Conservation (phyloP, 805 yeast species). For the Clavispora santaluciae region DNA sequence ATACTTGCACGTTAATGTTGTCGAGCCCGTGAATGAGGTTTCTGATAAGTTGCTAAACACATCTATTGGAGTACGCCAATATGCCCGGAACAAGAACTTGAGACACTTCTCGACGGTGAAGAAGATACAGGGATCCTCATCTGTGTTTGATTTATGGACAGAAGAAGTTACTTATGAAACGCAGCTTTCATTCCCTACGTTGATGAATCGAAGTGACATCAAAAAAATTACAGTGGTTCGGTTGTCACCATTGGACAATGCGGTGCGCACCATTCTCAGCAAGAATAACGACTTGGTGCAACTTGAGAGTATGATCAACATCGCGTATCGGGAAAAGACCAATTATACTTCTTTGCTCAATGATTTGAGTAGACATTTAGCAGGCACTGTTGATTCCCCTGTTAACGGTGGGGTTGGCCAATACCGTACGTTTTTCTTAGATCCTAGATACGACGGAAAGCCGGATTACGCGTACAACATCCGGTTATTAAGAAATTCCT, state of each 20-base stretch:
- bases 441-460: slow-evolving; percentile 29
- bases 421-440: slow-evolving; percentile 62
- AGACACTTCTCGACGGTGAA: slow-evolving; percentile 64
- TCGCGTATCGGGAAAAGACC: slow-evolving; percentile 48
- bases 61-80: slow-evolving; percentile 62
- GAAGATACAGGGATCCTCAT: slow-evolving; percentile 67
- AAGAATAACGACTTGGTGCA: slow-evolving; percentile 72
- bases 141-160: slow-evolving; percentile 78
- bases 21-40: slow-evolving; percentile 60
- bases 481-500: slow-evolving; percentile 44
- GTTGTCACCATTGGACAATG: slow-evolving; percentile 82
- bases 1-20: slow-evolving; percentile 65
- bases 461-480: slow-evolving; percentile 27
- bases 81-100: slow-evolving; percentile 70
- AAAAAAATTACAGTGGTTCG: slow-evolving; percentile 43
- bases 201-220: slow-evolving; percentile 80
- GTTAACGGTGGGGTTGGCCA: slow-evolving; percentile 91
- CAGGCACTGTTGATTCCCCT: slow-evolving; percentile 89
- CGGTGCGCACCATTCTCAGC: slow-evolving; percentile 57
- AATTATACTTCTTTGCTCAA: slow-evolving; percentile 47
- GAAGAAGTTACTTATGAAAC: slow-evolving; percentile 82
- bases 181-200: slow-evolving; percentile 72
- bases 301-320: slow-evolving; percentile 55
- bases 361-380: slow-evolving; percentile 63
- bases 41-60: slow-evolving; percentile 42